Percentiles rank a stretch among this genome's conserved stretches.
Evolutionary conservation across 345 rosid species (phyloP).

Genomic region (Punica granatum): DNA sequence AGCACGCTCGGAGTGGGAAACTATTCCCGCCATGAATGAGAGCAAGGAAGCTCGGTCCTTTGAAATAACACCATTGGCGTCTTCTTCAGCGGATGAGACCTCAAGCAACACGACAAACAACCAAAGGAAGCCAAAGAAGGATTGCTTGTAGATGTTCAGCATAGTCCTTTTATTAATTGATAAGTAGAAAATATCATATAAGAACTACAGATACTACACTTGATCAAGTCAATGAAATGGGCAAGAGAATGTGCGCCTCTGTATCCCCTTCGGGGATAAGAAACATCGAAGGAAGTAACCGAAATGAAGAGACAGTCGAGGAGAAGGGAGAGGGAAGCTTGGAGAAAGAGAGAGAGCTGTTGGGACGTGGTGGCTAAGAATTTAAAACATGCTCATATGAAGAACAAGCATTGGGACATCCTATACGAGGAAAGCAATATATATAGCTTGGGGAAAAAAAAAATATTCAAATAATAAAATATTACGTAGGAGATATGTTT

Average conservation of each 20-base stretch:
- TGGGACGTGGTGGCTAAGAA: background rate
- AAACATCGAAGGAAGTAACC: background rate
- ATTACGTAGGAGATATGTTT: background rate
- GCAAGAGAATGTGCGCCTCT: no score
- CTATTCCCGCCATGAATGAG: constrained; percentile 45
- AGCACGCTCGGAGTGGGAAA: constrained; percentile 38
- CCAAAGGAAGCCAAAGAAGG: constrained; percentile 13
- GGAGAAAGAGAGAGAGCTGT: background rate
- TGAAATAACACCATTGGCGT: constrained; percentile 9
- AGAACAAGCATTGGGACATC: background rate
- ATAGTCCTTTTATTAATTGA: background rate
- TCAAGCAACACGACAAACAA: constrained; percentile 23
- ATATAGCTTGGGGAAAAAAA: no score
- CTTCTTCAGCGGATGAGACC: constrained; percentile 20
- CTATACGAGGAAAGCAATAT: background rate
- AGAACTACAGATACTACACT: background rate
- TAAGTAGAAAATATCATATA: background rate
- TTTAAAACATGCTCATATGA: background rate
- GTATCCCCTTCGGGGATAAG: no score
- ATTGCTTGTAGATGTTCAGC: background rate
- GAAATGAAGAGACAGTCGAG: background rate
- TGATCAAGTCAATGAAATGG: no score
- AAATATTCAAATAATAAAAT: background rate
- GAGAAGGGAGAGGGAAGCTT: background rate
- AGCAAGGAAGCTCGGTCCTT: constrained; percentile 50